Evolutionary conservation across 164 flowering plant genomes (phyloP).

Genomic region (Akebia trifoliata): DNA sequence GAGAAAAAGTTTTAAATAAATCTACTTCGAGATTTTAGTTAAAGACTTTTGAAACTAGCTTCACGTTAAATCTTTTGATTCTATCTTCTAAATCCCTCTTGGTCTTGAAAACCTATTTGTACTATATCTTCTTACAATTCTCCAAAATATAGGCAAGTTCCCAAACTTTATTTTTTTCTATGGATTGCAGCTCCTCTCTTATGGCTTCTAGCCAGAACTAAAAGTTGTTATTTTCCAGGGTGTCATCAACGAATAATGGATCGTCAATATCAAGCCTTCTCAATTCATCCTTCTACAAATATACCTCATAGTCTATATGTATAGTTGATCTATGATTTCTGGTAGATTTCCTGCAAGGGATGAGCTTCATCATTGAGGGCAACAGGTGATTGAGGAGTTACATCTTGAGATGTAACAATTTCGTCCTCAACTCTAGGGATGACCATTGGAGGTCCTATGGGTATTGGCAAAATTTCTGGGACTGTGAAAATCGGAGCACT

Average conservation of each 20-base stretch:
- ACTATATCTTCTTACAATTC: slow-evolving; percentile 1
- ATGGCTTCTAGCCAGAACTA: neutral
- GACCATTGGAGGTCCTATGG: too few relatives aligned
- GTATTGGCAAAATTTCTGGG: too few relatives aligned
- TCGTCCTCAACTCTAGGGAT: too few relatives aligned
- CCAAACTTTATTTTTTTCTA: neutral
- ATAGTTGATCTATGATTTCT: neutral
- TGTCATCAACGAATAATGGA: neutral
- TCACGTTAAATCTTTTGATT: too few relatives aligned
- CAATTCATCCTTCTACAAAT: neutral
- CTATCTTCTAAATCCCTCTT: neutral
- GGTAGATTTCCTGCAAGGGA: neutral
- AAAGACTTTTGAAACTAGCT: too few relatives aligned
- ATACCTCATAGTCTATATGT: neutral
- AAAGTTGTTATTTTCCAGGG: neutral
- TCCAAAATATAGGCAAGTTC: neutral
- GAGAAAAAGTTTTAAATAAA: neutral
- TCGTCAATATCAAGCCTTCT: neutral
- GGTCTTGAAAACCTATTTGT: too few relatives aligned
- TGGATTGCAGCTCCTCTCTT: neutral
- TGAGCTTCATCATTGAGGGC: too few relatives aligned
- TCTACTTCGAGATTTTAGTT: too few relatives aligned
- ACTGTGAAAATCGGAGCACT: too few relatives aligned
- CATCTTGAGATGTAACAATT: too few relatives aligned
- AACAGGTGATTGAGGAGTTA: too few relatives aligned